phyloP scores from a whole-genome alignment of 2,329 filamentous ascomycete species.

The Sporothrix inflata region DNA sequence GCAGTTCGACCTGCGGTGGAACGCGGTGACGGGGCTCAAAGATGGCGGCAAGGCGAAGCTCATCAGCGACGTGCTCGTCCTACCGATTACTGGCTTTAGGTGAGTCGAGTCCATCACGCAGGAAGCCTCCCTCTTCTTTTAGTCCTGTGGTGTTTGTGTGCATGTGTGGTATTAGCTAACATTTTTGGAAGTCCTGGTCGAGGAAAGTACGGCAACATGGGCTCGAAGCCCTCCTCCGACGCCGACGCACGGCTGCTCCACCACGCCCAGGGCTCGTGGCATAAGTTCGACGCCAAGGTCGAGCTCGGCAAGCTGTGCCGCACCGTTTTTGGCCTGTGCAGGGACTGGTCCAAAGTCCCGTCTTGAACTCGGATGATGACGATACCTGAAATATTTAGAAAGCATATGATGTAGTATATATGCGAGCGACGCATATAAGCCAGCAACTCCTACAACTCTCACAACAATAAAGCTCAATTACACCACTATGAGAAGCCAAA shows the following conservation, averaged over 20 bases:
- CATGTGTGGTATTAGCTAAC: too few species aligned
- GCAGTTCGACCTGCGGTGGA: neutral
- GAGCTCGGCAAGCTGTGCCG: slow-evolving; percentile 20
- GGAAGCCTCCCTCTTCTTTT: too few species aligned
- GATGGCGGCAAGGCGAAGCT: slow-evolving; percentile 15
- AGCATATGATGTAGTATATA: too few species aligned
- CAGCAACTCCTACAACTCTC: too few species aligned
- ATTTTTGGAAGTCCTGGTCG: neutral
- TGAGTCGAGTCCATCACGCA: too few species aligned
- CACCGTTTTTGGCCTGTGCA: slow-evolving; percentile 2
- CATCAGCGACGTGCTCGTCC: neutral
- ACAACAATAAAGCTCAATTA: too few species aligned
- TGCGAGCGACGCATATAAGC: too few species aligned
- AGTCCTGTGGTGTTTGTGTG: too few species aligned
- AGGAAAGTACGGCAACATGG: slow-evolving; percentile 3
- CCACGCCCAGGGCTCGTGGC: slow-evolving; percentile 21
- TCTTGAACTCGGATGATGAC: too few species aligned
- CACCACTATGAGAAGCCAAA: too few species aligned
- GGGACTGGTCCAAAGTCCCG: neutral
- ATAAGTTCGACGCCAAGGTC: slow-evolving; percentile 5
- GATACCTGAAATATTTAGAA: too few species aligned
- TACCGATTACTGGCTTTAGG: slow-evolving; percentile 10
- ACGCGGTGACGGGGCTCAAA: neutral
- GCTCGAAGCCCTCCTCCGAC: slow-evolving; percentile 11
- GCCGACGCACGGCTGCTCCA: slow-evolving; percentile 6